Conservation (phyloP, 2,329 filamentous ascomycete genomes). For the Diaporthe destruens region DNA sequence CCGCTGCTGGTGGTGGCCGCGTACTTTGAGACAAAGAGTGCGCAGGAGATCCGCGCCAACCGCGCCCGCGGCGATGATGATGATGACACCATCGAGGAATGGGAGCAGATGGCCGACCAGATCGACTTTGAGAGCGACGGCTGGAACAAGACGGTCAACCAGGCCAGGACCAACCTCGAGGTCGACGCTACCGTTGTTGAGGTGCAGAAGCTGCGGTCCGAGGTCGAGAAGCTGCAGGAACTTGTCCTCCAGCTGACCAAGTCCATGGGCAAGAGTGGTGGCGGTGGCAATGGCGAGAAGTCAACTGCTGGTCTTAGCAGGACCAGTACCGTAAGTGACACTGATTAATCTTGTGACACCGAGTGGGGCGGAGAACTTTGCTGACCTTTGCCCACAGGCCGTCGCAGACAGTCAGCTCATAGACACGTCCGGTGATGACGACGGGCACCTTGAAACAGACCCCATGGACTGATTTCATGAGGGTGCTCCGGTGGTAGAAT, state of each 20-base stretch:
- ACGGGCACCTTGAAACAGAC: slow-evolving; percentile 5
- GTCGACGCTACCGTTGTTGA: slow-evolving; percentile 82
- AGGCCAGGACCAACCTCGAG: slow-evolving; percentile 84
- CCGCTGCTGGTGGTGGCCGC: slow-evolving; percentile 86
- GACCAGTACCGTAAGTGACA: slow-evolving; percentile 39
- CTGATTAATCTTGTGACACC: background rate
- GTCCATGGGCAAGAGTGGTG: slow-evolving; percentile 39
- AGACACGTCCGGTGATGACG: background rate
- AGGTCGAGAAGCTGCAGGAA: slow-evolving; percentile 69
- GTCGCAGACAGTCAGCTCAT: slow-evolving; percentile 28
- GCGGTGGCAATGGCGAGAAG: slow-evolving; percentile 35
- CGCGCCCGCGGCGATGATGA: slow-evolving; percentile 86
- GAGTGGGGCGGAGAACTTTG: background rate
- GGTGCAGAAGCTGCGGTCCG: slow-evolving; percentile 68
- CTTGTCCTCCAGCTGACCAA: slow-evolving; percentile 54
- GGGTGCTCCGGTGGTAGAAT: background rate
- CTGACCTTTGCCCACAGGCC: background rate
- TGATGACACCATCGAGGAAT: slow-evolving; percentile 90
- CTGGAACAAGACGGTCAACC: slow-evolving; percentile 84
- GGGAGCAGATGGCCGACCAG: slow-evolving; percentile 83
- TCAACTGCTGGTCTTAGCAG: slow-evolving; percentile 33
- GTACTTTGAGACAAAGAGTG: slow-evolving; percentile 75
- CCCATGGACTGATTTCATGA: background rate
- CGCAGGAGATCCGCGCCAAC: slow-evolving; percentile 77
- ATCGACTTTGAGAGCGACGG: slow-evolving; percentile 86